phyloP scores from a whole-genome alignment of 225 moss, liverwort and hornwort species.

The Takakia lepidozioides region DNA sequence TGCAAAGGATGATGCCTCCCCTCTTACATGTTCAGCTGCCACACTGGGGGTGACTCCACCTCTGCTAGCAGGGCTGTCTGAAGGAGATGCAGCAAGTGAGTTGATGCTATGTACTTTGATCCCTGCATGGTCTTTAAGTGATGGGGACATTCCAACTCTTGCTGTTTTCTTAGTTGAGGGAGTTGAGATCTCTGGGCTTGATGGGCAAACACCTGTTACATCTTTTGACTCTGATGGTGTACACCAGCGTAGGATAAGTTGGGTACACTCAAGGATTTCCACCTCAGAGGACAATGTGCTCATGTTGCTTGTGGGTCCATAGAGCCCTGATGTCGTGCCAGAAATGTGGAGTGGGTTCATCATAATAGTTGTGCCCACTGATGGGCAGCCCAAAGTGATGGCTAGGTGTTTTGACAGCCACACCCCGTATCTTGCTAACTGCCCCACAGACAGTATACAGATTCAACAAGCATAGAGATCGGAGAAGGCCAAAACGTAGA shows the following conservation, averaged over 20 bases:
- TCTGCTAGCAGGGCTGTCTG: conserved; percentile 22
- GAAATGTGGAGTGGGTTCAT: conserved; percentile 36
- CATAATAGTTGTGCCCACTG: conserved; percentile 47
- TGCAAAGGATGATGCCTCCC: conserved; percentile 18
- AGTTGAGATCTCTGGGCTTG: conserved; percentile 26
- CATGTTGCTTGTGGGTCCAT: conserved; percentile 12
- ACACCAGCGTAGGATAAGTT: conserved; percentile 69
- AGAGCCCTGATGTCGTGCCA: conserved; percentile 2
- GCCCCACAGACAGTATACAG: no score
- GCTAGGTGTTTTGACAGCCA: conserved; percentile 70
- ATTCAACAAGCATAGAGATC: no score
- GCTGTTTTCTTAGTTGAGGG: conserved; percentile 38
- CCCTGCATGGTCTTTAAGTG: conserved; percentile 7
- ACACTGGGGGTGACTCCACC: conserved; percentile 31
- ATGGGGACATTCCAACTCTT: conserved; percentile 31
- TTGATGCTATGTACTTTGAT: conserved; percentile 17
- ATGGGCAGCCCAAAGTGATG: conserved; percentile 54
- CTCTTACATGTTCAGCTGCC: conserved; percentile 18
- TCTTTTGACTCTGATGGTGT: conserved; percentile 19
- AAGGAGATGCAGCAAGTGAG: conserved; percentile 45
- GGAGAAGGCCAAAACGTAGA: no score
- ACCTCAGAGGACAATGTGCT: conserved; percentile 17
- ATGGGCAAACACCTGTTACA: conserved; percentile 22
- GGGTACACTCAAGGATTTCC: conserved; percentile 34
- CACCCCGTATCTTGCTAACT: conserved; percentile 74